These are phyloP conservation scores for Adenanthera pavonina DNA, from an alignment of 306 rosid species.

Conservation along the genomic window DNA sequence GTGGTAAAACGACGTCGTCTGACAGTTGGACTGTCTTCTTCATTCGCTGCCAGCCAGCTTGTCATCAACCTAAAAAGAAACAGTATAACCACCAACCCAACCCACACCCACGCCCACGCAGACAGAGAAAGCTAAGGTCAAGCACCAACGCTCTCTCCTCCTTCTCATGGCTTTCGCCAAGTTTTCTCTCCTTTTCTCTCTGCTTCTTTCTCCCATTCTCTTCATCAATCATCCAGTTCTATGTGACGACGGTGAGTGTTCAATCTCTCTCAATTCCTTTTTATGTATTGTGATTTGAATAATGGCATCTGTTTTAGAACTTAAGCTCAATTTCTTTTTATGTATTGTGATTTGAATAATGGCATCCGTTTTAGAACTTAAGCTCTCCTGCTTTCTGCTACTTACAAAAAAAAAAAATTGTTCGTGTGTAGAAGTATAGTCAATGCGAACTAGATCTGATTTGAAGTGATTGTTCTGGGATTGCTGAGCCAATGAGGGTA, in stretches of 20 bases:
- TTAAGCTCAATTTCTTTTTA: not conserved
- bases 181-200: constrained; percentile 40
- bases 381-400: constrained; percentile 24
- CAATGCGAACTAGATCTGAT: constrained; percentile 52
- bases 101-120: no score
- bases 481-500: not conserved
- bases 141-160: not conserved
- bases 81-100: no score
- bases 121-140: no score
- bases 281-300: not conserved
- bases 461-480: constrained; percentile 34
- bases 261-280: not conserved
- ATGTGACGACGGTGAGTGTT: constrained; percentile 56
- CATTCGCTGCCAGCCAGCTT: no score
- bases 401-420: not conserved
- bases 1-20: no score
- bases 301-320: constrained; percentile 10
- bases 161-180: constrained; percentile 49
- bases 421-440: not conserved
- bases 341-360: not conserved
- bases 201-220: constrained; percentile 56
- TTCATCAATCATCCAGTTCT: constrained; percentile 53
- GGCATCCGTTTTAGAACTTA: constrained; percentile 8
- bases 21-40: no score
- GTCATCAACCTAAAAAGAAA: no score